Percentiles rank a stretch among this genome's conserved stretches.
Conservation (phyloP, 495 filamentous ascomycete species). For the Penicillium longicatenatum region DNA sequence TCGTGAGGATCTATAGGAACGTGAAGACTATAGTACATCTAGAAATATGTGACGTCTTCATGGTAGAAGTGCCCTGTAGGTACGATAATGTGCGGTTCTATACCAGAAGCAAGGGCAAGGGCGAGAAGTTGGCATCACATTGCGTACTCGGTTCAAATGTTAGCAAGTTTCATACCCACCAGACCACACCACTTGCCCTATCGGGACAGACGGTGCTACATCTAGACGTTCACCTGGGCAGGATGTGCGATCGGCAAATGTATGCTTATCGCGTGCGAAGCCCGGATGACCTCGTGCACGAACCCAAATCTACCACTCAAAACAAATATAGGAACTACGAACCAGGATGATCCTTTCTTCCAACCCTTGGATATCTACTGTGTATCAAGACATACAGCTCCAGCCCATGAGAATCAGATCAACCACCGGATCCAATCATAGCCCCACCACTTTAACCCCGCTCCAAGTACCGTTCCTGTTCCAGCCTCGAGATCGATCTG, state of each 20-base stretch:
- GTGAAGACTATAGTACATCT: background rate
- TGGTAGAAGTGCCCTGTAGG: background rate
- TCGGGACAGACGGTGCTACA: background rate
- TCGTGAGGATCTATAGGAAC: background rate
- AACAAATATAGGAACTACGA: conserved; percentile 1
- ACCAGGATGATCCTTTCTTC: conserved; percentile 1
- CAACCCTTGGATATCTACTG: background rate
- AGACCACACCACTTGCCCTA: background rate
- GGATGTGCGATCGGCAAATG: background rate
- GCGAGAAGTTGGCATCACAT: no score
- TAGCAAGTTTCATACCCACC: background rate
- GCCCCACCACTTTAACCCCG: conserved; percentile 3
- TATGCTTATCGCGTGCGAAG: background rate
- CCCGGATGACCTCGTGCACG: background rate
- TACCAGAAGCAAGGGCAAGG: no score
- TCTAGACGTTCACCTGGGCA: background rate
- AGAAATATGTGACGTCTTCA: background rate
- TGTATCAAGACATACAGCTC: background rate
- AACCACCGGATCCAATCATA: conserved; percentile 5
- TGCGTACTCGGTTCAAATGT: no score
- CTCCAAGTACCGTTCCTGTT: conserved; percentile 2
- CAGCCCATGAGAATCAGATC: conserved; percentile 10
- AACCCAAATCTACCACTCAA: background rate
- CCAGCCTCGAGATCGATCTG: conserved; percentile 4
- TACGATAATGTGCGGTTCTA: no score